Percentiles rank a stretch among this genome's conserved stretches.
These are phyloP conservation scores for Macrolepiota fuliginosa DNA, from an alignment of 768 basidiomycete species.

Conservation along the genomic window DNA sequence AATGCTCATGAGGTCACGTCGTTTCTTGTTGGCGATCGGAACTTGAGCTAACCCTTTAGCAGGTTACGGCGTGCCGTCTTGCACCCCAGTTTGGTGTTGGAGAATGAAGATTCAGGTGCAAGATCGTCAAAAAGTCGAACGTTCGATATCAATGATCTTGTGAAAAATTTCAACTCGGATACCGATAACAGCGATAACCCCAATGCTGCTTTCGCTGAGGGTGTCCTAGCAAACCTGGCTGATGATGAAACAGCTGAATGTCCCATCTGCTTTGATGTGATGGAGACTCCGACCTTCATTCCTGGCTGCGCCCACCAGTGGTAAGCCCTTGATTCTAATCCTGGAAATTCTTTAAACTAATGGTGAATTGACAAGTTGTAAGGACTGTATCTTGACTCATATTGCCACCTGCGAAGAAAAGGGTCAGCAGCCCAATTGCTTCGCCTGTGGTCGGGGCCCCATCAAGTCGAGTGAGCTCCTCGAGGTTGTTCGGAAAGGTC, in stretches of 20 bases:
- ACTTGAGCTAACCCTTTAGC: constrained; percentile 10
- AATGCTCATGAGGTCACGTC: constrained; percentile 85
- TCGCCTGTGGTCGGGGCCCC: constrained; percentile 73
- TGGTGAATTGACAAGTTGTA: constrained; percentile 50
- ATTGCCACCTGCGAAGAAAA: constrained; percentile 68
- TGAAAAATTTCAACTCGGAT: constrained; percentile 46
- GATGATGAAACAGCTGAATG: constrained; percentile 61
- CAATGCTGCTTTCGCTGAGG: constrained; percentile 51
- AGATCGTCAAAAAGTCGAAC: constrained; percentile 38
- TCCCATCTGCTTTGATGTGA: constrained; percentile 77
- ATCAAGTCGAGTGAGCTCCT: constrained; percentile 64
- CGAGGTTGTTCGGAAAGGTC: constrained; percentile 50
- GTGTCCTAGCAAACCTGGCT: constrained; percentile 64
- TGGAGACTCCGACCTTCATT: constrained; percentile 67
- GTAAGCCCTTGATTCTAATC: constrained; percentile 35
- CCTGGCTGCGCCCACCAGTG: constrained; percentile 77
- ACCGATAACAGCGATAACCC: constrained; percentile 29
- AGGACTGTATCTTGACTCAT: constrained; percentile 82
- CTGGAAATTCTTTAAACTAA: background rate
- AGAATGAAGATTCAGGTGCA: constrained; percentile 39
- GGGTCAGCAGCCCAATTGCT: constrained; percentile 71
- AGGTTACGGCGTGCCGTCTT: constrained; percentile 91
- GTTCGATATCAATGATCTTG: constrained; percentile 58
- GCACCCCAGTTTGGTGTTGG: constrained; percentile 82
- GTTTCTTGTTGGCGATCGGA: background rate